Base-by-base conservation (phyloP, 78 protist species). In the Dictyostelium discoideum region DNA sequence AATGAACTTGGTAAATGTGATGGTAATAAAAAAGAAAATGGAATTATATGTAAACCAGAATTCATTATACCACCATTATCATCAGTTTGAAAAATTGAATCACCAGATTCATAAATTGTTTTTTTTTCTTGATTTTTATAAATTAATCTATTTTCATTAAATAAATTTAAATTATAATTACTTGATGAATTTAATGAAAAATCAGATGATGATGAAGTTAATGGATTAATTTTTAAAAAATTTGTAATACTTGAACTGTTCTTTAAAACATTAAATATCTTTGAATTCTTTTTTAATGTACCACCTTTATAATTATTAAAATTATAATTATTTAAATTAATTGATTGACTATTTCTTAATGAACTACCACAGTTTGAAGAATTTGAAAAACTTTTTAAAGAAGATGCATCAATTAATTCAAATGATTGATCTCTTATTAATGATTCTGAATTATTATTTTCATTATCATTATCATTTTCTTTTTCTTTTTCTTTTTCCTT, bases 11-110 rank as follows among this genome's bases (percentile, higher is more conserved):
- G 87, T 3, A 63, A 63, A 63, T 84, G 74, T 9, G 79, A 65
- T 63, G 87, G 87, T 20, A 84, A 9, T 20, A 10, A 3, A 46
- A 84, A 84, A 39, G 26, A 22, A 63, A 84, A 84, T 32, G 87
- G 87, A 3, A 84, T 26, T 5, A 65, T 84, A 84, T 84, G 87
- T 14, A 22, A 18, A 7, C 87, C 87, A 14, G 37, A 16, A 20
- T 20, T 8, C 26, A 84, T 32, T 4, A 18, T 22, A 39, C 54
- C 78, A 67, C 37, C 37, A 26, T 0, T 63, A 5, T 84, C 87
- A 65, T 84, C 87, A 3, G 87, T 63, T 20, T 9, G 24, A 14
- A 29, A 63, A 22, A 84, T 84, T 8, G n/a, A 29, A 14, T 84
- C 87, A 84, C 0, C 22, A 7, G 74, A 32, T 39, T 63, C 18